Evolutionary conservation across 108 stramenopile genomes (phyloP), one percentile per base, ranked within the genome.

Genomic region (Fistulifera pelliculosa): DNA sequence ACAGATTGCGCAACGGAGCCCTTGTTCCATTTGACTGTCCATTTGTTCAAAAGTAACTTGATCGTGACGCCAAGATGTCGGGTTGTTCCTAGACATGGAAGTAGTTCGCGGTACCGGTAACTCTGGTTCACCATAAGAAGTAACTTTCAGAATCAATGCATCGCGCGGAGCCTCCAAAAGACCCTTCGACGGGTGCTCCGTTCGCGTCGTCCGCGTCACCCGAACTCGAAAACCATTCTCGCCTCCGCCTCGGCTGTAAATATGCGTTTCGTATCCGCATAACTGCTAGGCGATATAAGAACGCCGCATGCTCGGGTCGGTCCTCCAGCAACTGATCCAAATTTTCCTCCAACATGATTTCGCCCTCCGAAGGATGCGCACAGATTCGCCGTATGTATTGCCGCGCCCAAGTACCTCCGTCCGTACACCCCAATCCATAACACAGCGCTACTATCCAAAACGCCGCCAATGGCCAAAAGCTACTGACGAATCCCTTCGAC

Each of bases 1-100:
- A 51, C 50, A 51, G 22, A 51, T 51, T 6, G 50, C 50, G 22
- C 50, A 51, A 5, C 21, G 19, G 44, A 21, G 17, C 44, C 21
- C 44, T 21, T 18, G 44, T 21, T 18, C 19, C 19, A 21, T 18
- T 18, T 45, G 44, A 21, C 21, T 18, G 21, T 21, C 21, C 19
- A 21, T 21, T 21, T 45, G 17, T 10, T 21, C 4, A 21, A 18
- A 45, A 18, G 44, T 18, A 21, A 21, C 21, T 21, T 21, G 19
- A 45, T 21, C 17, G 5, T 21, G 19, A 21, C 44, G 44, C 17
- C 44, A 21, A 5, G 44, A 21, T 21, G 44, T 45, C 44, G 44
- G 3, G 19, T 5, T 45, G 11, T 18, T 45, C 19, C 19, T 45
- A 2, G 17, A 2, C 19, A 45, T 11, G 44, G 44, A 18, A 8